Conservation (phyloP, 371 early-diverging fungal genomes). For the Syncephalis plumigaleata region DNA sequence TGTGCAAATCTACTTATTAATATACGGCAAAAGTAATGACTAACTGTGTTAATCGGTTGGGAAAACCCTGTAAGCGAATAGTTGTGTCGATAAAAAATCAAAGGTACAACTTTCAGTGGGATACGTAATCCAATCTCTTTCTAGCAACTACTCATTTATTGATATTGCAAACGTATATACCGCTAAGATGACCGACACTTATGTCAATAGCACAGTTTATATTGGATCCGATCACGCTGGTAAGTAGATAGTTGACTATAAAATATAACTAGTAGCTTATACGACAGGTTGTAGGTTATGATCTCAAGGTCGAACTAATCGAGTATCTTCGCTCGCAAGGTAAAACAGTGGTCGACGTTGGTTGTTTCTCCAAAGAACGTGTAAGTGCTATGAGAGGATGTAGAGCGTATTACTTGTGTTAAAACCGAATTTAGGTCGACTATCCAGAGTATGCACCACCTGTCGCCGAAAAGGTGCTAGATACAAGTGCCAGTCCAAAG, state of each 20-base stretch:
- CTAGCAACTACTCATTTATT: too few relatives aligned
- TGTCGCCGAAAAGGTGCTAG: not conserved
- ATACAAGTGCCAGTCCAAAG: not conserved
- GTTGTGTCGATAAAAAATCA: too few relatives aligned
- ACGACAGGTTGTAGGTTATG: not conserved
- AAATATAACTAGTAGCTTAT: not conserved
- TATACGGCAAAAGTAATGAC: too few relatives aligned
- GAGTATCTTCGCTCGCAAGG: not conserved
- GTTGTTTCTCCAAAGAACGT: not conserved
- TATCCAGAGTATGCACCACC: conserved; percentile 4
- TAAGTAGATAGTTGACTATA: not conserved
- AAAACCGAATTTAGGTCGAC: not conserved
- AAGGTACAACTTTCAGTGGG: too few relatives aligned
- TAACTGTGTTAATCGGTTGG: too few relatives aligned
- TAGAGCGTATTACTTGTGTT: not conserved
- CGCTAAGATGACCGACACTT: too few relatives aligned
- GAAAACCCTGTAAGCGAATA: too few relatives aligned
- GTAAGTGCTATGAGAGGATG: not conserved
- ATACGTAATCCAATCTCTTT: too few relatives aligned
- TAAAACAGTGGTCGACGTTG: not conserved
- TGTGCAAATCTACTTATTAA: too few relatives aligned
- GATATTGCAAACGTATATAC: too few relatives aligned
- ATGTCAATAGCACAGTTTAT: not conserved
- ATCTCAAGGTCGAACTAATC: conserved; percentile 1
- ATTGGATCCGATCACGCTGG: conserved; percentile 8